Conservation (phyloP, 345 rosid genomes). For the Eucalyptus polyanthemos region DNA sequence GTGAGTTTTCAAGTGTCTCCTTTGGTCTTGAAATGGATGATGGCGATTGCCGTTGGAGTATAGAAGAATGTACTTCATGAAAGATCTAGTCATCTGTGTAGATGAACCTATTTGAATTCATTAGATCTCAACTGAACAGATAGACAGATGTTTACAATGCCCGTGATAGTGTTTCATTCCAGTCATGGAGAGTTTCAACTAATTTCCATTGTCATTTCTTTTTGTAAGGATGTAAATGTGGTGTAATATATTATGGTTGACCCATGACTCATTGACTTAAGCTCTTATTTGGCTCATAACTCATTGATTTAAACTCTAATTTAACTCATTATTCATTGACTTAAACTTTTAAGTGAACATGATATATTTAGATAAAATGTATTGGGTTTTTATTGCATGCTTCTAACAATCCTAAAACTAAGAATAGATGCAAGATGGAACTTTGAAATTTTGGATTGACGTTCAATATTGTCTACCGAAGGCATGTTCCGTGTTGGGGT, state of each 20-base stretch:
- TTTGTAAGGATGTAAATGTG: not conserved
- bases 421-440: not conserved
- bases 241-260: too few species aligned
- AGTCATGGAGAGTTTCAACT: not conserved
- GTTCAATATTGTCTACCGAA: not conserved
- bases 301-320: too few species aligned
- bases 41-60: not conserved
- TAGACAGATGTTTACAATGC: fast-evolving
- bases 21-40: not conserved
- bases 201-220: not conserved
- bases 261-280: fast-evolving
- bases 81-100: not conserved
- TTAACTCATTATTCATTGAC: fast-evolving
- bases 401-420: not conserved
- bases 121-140: too few species aligned
- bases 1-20: not conserved
- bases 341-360: too few species aligned
- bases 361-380: fast-evolving
- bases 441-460: not conserved
- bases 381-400: fast-evolving
- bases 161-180: not conserved
- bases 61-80: not conserved
- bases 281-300: too few species aligned
- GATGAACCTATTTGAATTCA: not conserved
- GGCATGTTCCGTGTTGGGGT: not conserved